Base-by-base conservation (phyloP, 129 eudicot species). In the Oenanthe sinensis region DNA sequence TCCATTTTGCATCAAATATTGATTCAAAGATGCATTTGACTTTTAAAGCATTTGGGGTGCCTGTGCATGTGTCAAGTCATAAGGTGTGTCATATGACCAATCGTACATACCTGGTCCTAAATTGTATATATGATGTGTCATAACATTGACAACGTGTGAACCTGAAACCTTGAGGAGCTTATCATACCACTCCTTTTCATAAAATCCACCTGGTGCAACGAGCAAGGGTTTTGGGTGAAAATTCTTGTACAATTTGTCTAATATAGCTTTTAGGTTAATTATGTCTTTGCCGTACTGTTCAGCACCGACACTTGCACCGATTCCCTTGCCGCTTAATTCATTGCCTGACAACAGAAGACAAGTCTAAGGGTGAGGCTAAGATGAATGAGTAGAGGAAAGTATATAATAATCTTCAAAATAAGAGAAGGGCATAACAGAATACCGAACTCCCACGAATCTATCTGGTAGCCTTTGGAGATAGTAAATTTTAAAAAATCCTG, bases 381-480 rank as follows among this genome's bases (percentile, higher is more conserved):
- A 54, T 17, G 19, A 26, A 37, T 20, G n/a, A 79, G 33, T 46
- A 37, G 8, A 26, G 74, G 60, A 48, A 75, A 77, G 26, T 63
- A 26, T 19, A 60, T 30, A 80, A 30, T 47, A 6, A 58, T 19
- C 37, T 6, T 55, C n/a, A 68, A 67, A 79, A 77, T 36, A 79
- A 79, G 75, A 19, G 37, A 69, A 69, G 43, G 24, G 39, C 39
- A 63, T 30, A 76, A 82, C 54, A 80, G 48, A 76, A 71, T 94
- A 94, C 99, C 99, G 8, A 90, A 86, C 85, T 96, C 99, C 97
- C 97, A 96, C 58, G 97, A 92, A 75, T 90, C 88, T 75, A 96
- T 89, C 48, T 83, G 85, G 88, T 96, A 92, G 15, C 99, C 97
- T 84, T 90, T 92, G 74, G 95, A 86, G n/a, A 90, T 69, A 0